Conservation (phyloP, 2,329 filamentous ascomycete genomes). For the Penicillium griseofulvum region DNA sequence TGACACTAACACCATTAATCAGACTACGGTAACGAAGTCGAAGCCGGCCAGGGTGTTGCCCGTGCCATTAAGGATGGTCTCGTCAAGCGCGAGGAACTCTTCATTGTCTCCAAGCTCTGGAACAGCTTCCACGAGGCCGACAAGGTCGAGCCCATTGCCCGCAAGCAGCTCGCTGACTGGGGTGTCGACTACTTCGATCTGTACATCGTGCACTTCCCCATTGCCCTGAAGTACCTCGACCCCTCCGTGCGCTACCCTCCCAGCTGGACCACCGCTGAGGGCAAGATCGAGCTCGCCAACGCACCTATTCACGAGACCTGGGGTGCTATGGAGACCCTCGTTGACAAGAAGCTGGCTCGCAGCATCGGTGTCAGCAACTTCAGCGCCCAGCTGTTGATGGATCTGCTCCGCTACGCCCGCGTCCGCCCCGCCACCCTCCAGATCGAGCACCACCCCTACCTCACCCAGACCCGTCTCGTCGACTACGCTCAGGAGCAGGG, state of each 20-base stretch:
- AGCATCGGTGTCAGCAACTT: slow-evolving; percentile 84
- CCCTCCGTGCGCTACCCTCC: slow-evolving; percentile 76
- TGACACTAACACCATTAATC: slow-evolving; percentile 5
- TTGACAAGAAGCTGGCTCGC: slow-evolving; percentile 65
- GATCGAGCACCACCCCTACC: slow-evolving; percentile 88
- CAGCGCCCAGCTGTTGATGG: slow-evolving; percentile 72
- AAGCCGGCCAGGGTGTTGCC: slow-evolving; percentile 71
- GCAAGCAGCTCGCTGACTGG: slow-evolving; percentile 77
- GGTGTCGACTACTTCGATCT: slow-evolving; percentile 87
- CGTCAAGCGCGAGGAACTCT: slow-evolving; percentile 81
- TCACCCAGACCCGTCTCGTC: slow-evolving; percentile 71
- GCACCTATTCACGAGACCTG: slow-evolving; percentile 78
- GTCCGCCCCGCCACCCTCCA: slow-evolving; percentile 75
- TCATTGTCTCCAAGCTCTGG: slow-evolving; percentile 92
- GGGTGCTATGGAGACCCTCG: slow-evolving; percentile 73
- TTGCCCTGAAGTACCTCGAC: slow-evolving; percentile 81
- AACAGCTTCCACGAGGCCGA: slow-evolving; percentile 84
- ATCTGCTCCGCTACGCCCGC: slow-evolving; percentile 73
- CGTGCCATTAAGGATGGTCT: slow-evolving; percentile 78
- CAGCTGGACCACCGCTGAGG: slow-evolving; percentile 67
- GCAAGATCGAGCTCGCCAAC: slow-evolving; percentile 62
- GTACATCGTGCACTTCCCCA: slow-evolving; percentile 85
- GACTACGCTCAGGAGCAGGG: slow-evolving; percentile 67
- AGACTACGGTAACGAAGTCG: slow-evolving; percentile 83
- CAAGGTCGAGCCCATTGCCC: slow-evolving; percentile 70